Percentiles rank a stretch among this genome's conserved stretches.
These are phyloP conservation scores for Aspergillus sp. DNA, from an alignment of 2,329 filamentous ascomycete species.

Conservation along the genomic window DNA sequence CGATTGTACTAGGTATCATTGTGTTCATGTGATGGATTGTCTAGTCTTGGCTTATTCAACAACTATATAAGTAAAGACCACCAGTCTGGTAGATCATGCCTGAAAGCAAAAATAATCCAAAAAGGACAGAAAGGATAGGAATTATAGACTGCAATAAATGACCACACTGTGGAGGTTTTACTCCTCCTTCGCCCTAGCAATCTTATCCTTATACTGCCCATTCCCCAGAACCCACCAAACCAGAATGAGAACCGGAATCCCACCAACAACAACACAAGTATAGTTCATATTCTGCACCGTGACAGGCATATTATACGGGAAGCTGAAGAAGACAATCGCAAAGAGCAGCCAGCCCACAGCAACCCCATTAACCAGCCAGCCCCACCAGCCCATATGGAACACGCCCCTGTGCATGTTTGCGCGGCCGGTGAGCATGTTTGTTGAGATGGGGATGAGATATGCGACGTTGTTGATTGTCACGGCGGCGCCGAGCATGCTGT, in stretches of 20 bases:
- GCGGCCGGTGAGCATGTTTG: conserved; percentile 4
- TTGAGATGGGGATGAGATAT: conserved; percentile 2
- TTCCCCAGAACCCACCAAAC: conserved; percentile 2
- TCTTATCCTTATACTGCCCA: conserved; percentile 2
- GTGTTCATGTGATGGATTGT: too few species aligned
- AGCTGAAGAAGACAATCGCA: conserved; percentile 11
- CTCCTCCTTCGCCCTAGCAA: conserved; percentile 3
- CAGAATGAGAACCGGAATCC: conserved; percentile 1
- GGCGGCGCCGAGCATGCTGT: conserved; percentile 9
- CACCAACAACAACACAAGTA: conserved; percentile 7
- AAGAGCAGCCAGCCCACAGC: conserved; percentile 4
- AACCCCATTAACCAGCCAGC: conserved; percentile 2
- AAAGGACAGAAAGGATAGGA: too few species aligned
- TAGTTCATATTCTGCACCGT: conserved; percentile 12
- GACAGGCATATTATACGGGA: conserved; percentile 10
- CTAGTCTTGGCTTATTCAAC: too few species aligned
- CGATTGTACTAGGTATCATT: too few species aligned
- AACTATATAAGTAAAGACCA: too few species aligned
- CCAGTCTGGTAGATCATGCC: too few species aligned
- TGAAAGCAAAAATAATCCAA: too few species aligned
- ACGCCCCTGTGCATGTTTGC: conserved; percentile 6
- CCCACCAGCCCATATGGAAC: conserved; percentile 7
- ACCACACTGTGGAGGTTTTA: too few species aligned
- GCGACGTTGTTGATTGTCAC: conserved; percentile 10
- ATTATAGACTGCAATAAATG: too few species aligned